These are phyloP conservation scores for Lachancea waltii DNA, from an alignment of 805 yeast species.

Conservation along the genomic window DNA sequence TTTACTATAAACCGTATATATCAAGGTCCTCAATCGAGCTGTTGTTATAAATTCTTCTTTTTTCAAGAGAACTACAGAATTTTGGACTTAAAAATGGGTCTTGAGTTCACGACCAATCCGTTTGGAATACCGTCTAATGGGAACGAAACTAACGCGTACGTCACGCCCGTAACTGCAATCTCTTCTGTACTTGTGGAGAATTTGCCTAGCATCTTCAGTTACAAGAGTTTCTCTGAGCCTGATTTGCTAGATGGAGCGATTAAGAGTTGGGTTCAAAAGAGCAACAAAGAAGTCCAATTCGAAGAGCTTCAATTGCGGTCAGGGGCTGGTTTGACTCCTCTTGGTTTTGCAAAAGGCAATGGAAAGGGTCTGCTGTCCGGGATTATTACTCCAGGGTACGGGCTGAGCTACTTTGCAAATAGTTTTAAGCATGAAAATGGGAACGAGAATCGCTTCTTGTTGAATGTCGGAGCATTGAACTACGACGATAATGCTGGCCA, in stretches of 20 bases:
- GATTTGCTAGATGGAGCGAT: slow-evolving; percentile 55
- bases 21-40: too few species aligned
- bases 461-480: slow-evolving; percentile 73
- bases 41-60: too few species aligned
- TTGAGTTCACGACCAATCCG: slow-evolving; percentile 39
- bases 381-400: slow-evolving; percentile 55
- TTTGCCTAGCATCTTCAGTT: slow-evolving; percentile 56
- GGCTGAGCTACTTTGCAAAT: slow-evolving; percentile 63
- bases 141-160: slow-evolving; percentile 41
- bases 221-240: slow-evolving; percentile 58
- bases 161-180: slow-evolving; percentile 50
- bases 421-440: slow-evolving; percentile 37
- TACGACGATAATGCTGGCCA: slow-evolving; percentile 48
- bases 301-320: slow-evolving; percentile 60
- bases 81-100: too few species aligned
- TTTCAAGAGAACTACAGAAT: too few species aligned
- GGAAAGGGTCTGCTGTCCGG: slow-evolving; percentile 33
- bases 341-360: slow-evolving; percentile 49
- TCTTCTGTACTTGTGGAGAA: slow-evolving; percentile 47
- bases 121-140: slow-evolving; percentile 62
- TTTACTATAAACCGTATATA: too few species aligned
- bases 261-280: slow-evolving; percentile 46
- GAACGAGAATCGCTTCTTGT: slow-evolving; percentile 48
- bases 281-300: slow-evolving; percentile 12
- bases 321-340: slow-evolving; percentile 75